phyloP scores from a whole-genome alignment of 2,329 filamentous ascomycete genomes.

The Aspergillus persii region DNA sequence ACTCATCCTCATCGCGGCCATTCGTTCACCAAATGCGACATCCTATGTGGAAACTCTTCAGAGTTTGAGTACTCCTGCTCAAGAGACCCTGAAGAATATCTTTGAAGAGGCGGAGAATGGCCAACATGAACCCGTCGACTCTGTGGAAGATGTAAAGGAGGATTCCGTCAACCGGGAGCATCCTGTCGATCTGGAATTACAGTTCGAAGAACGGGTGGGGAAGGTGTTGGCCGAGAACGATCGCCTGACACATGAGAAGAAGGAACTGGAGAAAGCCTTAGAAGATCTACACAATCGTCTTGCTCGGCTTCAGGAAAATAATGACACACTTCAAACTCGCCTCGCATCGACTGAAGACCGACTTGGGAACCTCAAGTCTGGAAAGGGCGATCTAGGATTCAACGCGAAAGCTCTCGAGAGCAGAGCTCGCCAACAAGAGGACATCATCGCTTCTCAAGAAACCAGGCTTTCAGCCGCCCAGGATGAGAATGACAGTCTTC shows the following conservation, averaged over 20 bases:
- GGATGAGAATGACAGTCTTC: conserved; percentile 44
- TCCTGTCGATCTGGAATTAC: conserved; percentile 44
- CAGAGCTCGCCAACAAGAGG: conserved; percentile 63
- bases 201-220: conserved; percentile 49
- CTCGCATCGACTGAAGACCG: conserved; percentile 49
- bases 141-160: conserved; percentile 38
- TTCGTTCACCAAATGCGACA: conserved; percentile 57
- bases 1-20: conserved; percentile 61
- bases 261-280: conserved; percentile 47
- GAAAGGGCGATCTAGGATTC: conserved; percentile 48
- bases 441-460: conserved; percentile 70
- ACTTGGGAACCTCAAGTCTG: conserved; percentile 52
- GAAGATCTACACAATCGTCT: conserved; percentile 58
- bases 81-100: conserved; percentile 47
- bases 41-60: conserved; percentile 54
- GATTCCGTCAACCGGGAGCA: conserved; percentile 33
- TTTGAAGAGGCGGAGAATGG: conserved; percentile 47
- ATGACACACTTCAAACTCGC: conserved; percentile 45
- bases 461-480: conserved; percentile 58
- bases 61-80: conserved; percentile 42
- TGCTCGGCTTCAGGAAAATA: conserved; percentile 55
- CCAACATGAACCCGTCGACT: conserved; percentile 36
- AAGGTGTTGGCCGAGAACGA: conserved; percentile 57
- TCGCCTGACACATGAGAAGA: conserved; percentile 53
- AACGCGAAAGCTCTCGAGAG: conserved; percentile 42